Percentiles rank a stretch among this genome's conserved stretches.
These are phyloP conservation scores for Chrysoporthe cubensis DNA, from an alignment of 2,329 filamentous ascomycete genomes.

Conservation along the genomic window DNA sequence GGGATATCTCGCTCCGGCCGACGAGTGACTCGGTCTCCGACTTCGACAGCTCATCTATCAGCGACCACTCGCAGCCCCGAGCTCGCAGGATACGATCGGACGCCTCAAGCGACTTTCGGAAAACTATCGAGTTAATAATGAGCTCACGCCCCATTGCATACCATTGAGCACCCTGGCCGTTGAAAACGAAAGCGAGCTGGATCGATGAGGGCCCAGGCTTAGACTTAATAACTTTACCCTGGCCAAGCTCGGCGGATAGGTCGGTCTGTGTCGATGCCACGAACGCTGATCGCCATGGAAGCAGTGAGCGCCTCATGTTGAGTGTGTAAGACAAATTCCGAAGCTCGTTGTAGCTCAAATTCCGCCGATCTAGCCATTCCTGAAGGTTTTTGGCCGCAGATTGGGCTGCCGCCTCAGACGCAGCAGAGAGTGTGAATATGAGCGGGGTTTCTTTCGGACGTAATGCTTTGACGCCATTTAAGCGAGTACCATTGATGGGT, in stretches of 20 bases:
- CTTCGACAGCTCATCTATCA: constrained; percentile 12
- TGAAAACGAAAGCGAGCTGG: constrained; percentile 36
- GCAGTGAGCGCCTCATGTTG: constrained; percentile 32
- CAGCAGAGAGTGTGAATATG: constrained; percentile 9
- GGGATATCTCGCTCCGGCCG: constrained; percentile 16
- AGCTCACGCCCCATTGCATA: constrained; percentile 33
- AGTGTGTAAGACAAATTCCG: constrained; percentile 35
- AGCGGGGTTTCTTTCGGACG: not conserved
- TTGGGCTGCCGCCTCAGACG: constrained; percentile 7
- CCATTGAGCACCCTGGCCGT: constrained; percentile 42
- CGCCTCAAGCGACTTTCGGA: not conserved
- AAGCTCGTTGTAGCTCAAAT: not conserved
- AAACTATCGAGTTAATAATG: not conserved
- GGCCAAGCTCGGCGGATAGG: not conserved
- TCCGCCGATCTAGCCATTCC: not conserved
- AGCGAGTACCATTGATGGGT: not conserved
- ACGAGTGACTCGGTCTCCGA: constrained; percentile 20
- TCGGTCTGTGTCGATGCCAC: constrained; percentile 25
- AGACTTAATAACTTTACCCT: not conserved
- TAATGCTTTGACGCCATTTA: not conserved
- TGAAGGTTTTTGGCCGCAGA: constrained; percentile 5
- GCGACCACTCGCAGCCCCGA: constrained; percentile 12
- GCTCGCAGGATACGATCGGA: not conserved
- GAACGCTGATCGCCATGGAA: constrained; percentile 35
- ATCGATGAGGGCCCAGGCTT: not conserved